Evolutionary conservation across 2,329 filamentous ascomycete genomes (phyloP).

Genomic region (Blastomyces gilchristii): DNA sequence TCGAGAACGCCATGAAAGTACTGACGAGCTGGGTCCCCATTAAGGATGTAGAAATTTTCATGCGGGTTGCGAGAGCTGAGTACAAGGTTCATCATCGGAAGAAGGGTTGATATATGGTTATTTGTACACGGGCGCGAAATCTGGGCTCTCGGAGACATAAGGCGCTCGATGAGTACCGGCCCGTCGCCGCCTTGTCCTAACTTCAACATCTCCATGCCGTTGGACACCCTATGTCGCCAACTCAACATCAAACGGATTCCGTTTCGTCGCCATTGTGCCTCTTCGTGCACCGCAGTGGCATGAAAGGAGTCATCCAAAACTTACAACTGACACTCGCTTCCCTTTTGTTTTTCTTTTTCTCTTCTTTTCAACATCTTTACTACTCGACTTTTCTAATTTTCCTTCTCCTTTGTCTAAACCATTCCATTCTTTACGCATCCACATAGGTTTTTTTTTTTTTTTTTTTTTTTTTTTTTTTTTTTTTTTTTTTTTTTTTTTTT

Average conservation of each 20-base stretch:
- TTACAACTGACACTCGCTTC: background rate
- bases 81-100: slow-evolving; percentile 60
- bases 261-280: background rate
- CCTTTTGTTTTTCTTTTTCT: background rate
- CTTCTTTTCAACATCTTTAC: background rate
- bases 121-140: background rate
- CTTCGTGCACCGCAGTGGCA: background rate
- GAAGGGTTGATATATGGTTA: slow-evolving; percentile 16
- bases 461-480: background rate
- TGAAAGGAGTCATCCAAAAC: background rate
- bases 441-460: background rate
- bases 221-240: background rate
- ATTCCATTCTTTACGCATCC: background rate
- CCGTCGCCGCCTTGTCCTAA: background rate
- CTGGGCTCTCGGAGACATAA: background rate
- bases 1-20: slow-evolving; percentile 96
- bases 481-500: background rate
- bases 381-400: background rate
- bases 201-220: background rate
- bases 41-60: slow-evolving; percentile 84
- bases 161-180: background rate
- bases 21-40: slow-evolving; percentile 89
- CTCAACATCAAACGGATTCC: background rate
- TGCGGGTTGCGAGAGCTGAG: slow-evolving; percentile 80
- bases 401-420: background rate